Evolutionary conservation across 23 red algal genomes (phyloP).

Genomic region (Chondrus crispus): DNA sequence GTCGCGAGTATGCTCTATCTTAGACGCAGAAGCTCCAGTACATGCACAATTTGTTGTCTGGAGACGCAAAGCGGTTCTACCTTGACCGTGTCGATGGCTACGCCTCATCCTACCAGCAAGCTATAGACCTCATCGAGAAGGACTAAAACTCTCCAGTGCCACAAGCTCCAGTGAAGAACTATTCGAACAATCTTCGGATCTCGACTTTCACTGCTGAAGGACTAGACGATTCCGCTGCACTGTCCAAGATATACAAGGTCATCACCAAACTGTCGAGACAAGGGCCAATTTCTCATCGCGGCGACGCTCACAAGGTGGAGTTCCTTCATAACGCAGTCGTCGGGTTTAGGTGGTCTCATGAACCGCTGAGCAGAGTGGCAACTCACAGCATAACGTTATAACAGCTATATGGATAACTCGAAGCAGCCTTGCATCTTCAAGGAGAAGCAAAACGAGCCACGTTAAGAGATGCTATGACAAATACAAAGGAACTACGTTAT

Average conservation of each 20-base stretch:
- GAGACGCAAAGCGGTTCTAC: slow-evolving; percentile 13
- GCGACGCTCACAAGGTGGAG: background rate
- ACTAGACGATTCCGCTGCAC: background rate
- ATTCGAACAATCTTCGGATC: background rate
- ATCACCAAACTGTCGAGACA: background rate
- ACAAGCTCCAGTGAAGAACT: slow-evolving; percentile 17
- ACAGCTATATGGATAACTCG: background rate
- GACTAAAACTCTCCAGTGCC: slow-evolving; percentile 9
- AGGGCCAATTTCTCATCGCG: background rate
- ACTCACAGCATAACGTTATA: background rate
- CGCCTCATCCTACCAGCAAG: background rate
- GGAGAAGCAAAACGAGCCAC: background rate
- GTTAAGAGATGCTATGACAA: background rate
- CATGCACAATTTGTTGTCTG: background rate
- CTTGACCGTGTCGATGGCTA: background rate
- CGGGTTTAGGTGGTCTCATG: background rate
- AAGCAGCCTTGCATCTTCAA: background rate
- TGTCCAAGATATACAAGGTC: background rate
- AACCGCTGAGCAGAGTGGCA: background rate
- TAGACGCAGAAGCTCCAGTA: background rate
- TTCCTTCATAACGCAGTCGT: background rate
- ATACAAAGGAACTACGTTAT: background rate
- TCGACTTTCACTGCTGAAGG: background rate
- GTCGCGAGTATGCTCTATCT: background rate
- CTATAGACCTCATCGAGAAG: background rate